phyloP scores from a whole-genome alignment of 2,329 filamentous ascomycete species.

The Colletotrichum noveboracense region DNA sequence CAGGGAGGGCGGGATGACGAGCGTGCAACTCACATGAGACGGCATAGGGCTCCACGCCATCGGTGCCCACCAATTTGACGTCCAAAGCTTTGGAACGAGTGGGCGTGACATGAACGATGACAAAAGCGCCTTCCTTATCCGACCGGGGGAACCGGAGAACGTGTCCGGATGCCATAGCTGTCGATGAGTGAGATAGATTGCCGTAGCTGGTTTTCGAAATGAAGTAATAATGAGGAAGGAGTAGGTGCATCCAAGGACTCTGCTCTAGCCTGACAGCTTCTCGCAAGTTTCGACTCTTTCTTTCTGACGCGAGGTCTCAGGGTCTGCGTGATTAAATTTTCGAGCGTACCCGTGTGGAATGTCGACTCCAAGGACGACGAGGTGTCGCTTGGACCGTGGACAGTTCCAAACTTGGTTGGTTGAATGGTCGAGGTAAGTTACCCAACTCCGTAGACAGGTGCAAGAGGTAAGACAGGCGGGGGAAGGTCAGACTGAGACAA shows the following conservation, averaged over 20 bases:
- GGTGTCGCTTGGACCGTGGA: neutral
- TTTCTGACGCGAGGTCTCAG: neutral
- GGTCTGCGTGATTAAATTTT: neutral
- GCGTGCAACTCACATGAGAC: slow-evolving; percentile 55
- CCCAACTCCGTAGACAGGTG: neutral
- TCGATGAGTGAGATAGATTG: neutral
- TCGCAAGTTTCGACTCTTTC: neutral
- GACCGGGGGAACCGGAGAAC: slow-evolving; percentile 66
- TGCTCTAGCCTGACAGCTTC: neutral
- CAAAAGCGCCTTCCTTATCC: slow-evolving; percentile 55
- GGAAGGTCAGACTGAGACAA: neutral
- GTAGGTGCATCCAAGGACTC: neutral
- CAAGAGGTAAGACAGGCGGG: neutral
- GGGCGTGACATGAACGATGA: slow-evolving; percentile 65
- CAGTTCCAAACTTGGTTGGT: neutral
- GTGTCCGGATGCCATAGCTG: slow-evolving; percentile 11
- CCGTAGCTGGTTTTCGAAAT: neutral
- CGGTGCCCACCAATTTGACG: slow-evolving; percentile 71
- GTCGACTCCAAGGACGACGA: neutral
- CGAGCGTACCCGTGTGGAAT: neutral
- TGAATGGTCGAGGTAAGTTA: neutral
- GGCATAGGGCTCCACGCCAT: slow-evolving; percentile 66
- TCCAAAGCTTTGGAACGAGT: slow-evolving; percentile 60
- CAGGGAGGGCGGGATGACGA: slow-evolving; percentile 14
- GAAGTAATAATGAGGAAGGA: neutral